These are phyloP conservation scores for Salmacisia buchloeana DNA, from an alignment of 1,284 basidiomycete genomes.

Conservation along the genomic window DNA sequence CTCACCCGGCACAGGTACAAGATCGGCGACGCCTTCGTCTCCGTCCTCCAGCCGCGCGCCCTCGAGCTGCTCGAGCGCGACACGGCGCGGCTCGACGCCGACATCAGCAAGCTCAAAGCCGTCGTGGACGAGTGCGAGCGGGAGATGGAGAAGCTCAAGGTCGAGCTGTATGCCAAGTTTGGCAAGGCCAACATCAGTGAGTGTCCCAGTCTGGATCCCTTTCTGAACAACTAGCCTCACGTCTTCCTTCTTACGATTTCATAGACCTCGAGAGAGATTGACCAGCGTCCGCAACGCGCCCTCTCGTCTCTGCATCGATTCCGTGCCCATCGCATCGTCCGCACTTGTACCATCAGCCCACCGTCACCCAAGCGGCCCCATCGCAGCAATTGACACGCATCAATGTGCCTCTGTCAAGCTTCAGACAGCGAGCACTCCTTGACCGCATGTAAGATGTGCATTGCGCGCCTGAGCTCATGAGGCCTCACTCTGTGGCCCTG, in stretches of 20 bases:
- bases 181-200: conserved; percentile 71
- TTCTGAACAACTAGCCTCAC: neutral
- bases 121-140: conserved; percentile 68
- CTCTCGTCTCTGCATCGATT: neutral
- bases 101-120: conserved; percentile 60
- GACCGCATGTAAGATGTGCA: too few species aligned
- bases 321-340: neutral
- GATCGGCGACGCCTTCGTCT: conserved; percentile 82
- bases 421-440: too few species aligned
- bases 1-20: conserved; percentile 61
- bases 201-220: neutral
- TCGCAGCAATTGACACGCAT: too few species aligned
- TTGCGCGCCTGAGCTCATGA: too few species aligned
- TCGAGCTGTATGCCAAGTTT: conserved; percentile 82
- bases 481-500: too few species aligned
- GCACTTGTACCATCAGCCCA: neutral
- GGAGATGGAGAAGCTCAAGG: conserved; percentile 85
- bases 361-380: neutral
- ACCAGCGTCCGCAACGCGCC: neutral
- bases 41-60: conserved; percentile 67
- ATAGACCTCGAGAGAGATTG: conserved; percentile 30
- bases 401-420: too few species aligned
- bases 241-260: neutral
- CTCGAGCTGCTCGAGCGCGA: conserved; percentile 70
- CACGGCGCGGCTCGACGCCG: conserved; percentile 60